Base-by-base conservation (phyloP, 2,329 filamentous ascomycete genomes). In the Fusarium sp. region DNA sequence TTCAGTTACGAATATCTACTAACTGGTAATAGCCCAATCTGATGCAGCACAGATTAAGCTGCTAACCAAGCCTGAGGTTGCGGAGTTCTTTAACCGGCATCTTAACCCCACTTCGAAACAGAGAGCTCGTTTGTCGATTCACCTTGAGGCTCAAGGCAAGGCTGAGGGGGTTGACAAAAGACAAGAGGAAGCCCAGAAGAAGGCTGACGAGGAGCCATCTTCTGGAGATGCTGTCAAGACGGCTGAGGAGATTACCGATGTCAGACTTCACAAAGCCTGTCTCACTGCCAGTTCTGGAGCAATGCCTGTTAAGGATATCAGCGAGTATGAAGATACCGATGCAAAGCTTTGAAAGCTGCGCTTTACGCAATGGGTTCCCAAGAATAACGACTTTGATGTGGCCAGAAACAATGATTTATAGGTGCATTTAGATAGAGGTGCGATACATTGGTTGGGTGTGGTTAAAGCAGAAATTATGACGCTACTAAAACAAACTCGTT, bases 291-390 rank as follows among this genome's bases (percentile, higher is more conserved):
- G 90, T 67, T 84, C 86, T 22, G 95, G 92, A 1, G 88, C 94
- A 3, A 85, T 85, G 64, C 87, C 94, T 0, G 87, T 92, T 30
- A 90, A 87, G 75, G 91, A 96, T 69, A 78, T 98, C 56, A 90
- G 85, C 65, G 92, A 94, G 74, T 98, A 95, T 78, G 92, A 97
- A 77, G 95, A 97, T 62, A 83, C 90, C 62, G 93, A 92, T 67
- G 82, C 92, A 15, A 97, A 97, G 82, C 84, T 97, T 58, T 95
- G 35, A 67, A 32, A 5, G 35, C 35, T 33, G 27, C 11, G 15
- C 30, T n/a, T 37, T 39, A 33, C 39, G 39, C 47, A 46, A 57
- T 49, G 37, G 17, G 11, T 30, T 54, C 15, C 62, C 45, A 39
- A 23, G 22, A 47, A 46, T 56, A 56, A 51, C 20, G 40, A 39